Evolutionary conservation across 2,329 filamentous ascomycete genomes (phyloP).

Genomic region (Ophiostoma triangulosporum): DNA sequence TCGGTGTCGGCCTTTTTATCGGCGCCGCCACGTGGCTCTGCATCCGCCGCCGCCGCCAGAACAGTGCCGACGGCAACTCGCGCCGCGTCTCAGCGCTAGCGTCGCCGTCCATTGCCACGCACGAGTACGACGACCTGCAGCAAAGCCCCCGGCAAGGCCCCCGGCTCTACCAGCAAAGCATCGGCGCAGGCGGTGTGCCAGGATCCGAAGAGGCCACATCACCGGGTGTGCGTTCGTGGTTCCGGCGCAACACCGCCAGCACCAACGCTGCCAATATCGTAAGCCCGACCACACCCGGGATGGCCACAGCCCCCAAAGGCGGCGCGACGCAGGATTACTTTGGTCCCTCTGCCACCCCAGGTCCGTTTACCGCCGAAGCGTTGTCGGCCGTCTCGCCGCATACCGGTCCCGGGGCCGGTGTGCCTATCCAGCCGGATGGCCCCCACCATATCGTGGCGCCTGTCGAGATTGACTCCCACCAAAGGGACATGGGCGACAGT

Average conservation of each 20-base stretch:
- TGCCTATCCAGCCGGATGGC: slow-evolving; percentile 30
- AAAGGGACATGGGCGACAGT: background rate
- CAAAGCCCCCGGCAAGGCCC: slow-evolving; percentile 1
- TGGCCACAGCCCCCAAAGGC: slow-evolving; percentile 19
- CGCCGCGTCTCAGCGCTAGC: slow-evolving; percentile 10
- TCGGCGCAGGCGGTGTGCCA: background rate
- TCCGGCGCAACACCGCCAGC: slow-evolving; percentile 8
- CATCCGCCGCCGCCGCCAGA: slow-evolving; percentile 16
- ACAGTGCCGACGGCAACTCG: background rate
- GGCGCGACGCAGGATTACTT: slow-evolving; percentile 27
- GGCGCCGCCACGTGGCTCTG: slow-evolving; percentile 34
- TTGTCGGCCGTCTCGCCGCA: background rate
- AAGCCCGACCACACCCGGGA: slow-evolving; percentile 3
- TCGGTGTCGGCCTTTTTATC: slow-evolving; percentile 29
- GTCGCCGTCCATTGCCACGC: slow-evolving; percentile 8
- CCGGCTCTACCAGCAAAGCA: background rate
- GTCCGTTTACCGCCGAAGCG: slow-evolving; percentile 31
- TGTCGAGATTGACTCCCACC: slow-evolving; percentile 39
- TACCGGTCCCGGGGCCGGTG: slow-evolving; percentile 16
- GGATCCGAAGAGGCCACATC: background rate
- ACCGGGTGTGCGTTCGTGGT: slow-evolving; percentile 4
- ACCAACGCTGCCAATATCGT: slow-evolving; percentile 6
- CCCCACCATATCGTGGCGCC: slow-evolving; percentile 37
- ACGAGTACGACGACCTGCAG: slow-evolving; percentile 5
- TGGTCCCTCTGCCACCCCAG: slow-evolving; percentile 29